Base-by-base conservation (phyloP, 305 asterid species). In the Striga hermonthica region DNA sequence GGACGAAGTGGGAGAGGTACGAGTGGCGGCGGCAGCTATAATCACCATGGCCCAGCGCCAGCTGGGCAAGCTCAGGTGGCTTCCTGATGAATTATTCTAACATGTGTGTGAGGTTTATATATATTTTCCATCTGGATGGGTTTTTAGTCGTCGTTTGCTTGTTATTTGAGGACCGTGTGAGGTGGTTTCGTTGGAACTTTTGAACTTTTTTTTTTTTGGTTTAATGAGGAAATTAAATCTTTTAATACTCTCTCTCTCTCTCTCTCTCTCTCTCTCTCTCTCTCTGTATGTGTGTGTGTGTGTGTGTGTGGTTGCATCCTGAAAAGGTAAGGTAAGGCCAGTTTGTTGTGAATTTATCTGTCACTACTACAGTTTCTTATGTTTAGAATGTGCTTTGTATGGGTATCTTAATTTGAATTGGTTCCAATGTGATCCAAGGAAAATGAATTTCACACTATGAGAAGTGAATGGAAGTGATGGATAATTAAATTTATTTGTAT, bases 1-100 rank as follows among this genome's bases (percentile, higher is more conserved):
- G 96, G 95, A 64, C 78, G 89, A 54, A 92, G 97, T 0, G 91
- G 95, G 57, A 77, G 96, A 80, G 95, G 90, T 64, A 69, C 64
- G 65, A 74, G 78, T 35, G 89, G 86, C 9, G 89, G 86, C 9
- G 69, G 68, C 64, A 9, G 14, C 9, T 70, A 78, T 58, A 64
- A 49, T 65, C 28, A 74, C 72, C 60, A 64, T 47, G 84, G 75
- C 66, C 57, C 70, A 13, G 62, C 76, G 69, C 22, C 83, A 75
- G 82, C 66, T 1, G 67, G 57, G n/a, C 57, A 52, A 52, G 57
- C 57, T 15, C 57, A 73, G 52, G 82, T 74, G 37, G 88, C 87
- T 73, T 76, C 84, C 13, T 85, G 75, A 83, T 78, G 52, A 31
- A 9, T 9, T 45, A 14, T 49, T 49, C 5, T 34, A 7, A 4